Evolutionary conservation across 208 protist genomes (phyloP).

Genomic region (Zelonia costaricensis): DNA sequence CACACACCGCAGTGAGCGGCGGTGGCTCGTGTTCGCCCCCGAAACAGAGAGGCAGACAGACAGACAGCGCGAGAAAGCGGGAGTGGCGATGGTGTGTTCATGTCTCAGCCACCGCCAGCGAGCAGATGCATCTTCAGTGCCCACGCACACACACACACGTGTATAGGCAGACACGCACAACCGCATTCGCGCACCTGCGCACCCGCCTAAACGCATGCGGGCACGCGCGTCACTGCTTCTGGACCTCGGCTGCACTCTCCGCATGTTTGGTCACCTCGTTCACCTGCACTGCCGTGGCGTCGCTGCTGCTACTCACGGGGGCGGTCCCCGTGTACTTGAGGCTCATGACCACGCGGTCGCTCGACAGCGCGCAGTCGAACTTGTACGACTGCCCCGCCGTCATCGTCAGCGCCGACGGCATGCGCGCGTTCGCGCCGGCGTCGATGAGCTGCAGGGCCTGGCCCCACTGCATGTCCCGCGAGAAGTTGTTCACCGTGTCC

Average conservation of each 20-base stretch:
- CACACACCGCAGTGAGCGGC: too few species aligned
- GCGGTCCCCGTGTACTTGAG: slow-evolving; percentile 33
- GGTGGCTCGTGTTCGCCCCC: too few species aligned
- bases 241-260: not conserved
- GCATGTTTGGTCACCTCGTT: slow-evolving; percentile 28
- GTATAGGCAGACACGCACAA: too few species aligned
- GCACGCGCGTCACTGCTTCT: too few species aligned
- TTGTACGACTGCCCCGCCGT: slow-evolving; percentile 40
- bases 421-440: slow-evolving; percentile 36
- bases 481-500: slow-evolving; percentile 89
- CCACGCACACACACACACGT: too few species aligned
- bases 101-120: too few species aligned
- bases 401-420: slow-evolving; percentile 53
- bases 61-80: too few species aligned
- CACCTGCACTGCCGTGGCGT: not conserved
- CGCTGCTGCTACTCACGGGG: not conserved
- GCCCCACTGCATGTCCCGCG: slow-evolving; percentile 95
- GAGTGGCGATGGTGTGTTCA: too few species aligned
- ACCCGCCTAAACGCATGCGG: too few species aligned
- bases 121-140: too few species aligned
- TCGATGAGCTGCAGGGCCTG: slow-evolving; percentile 92
- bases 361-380: slow-evolving; percentile 66
- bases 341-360: slow-evolving; percentile 70
- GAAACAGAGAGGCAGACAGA: too few species aligned
- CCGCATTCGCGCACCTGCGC: too few species aligned